Evolutionary conservation across 257 asterid genomes (phyloP), one percentile per base, ranked within the genome.

Genomic region (Solanum etuberosum): DNA sequence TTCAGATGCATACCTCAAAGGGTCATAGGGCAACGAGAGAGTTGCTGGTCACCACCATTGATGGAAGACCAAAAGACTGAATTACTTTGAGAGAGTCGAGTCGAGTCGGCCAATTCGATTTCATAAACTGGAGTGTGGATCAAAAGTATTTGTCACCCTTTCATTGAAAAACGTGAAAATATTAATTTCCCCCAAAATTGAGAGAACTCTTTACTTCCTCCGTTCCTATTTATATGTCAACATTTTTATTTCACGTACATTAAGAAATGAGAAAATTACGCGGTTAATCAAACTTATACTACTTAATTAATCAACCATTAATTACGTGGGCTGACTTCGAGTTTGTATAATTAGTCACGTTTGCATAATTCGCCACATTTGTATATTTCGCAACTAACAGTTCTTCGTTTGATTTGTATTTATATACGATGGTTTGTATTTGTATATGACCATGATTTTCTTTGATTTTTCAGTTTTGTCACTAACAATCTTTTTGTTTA

Each of bases 211-310:
- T 48, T 46, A 46, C 6, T 13, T 18, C 5, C 6, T 1, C 54
- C 18, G 7, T 1, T 46, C 20, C 0, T 4, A 43, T 43, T 14
- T 43, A 43, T 43, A 43, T 43, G 51, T 43, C 18, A 12, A 5
- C 6, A 0, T 37, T 37, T 37, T 37, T 6, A 37, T 37, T 37
- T 37, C 40, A 37, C 40, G 7, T 37, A 2, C 40, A 37, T 5
- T 12, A 43, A 12, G 0, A 43, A 43, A 43, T 1, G 2, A 6
- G 0, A 13, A 13, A 46, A 46, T 13, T 46, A 1, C 1, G 18
- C 6, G 0, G 0, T 46, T 46, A 46, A 43, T 0, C 0, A 43
- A 46, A 46, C 14, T 46, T 46, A 13, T 5, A 13, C 6, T 0
- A 46, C 2, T 13, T 46, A 13, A 46, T 46, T 46, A 46, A 13